These are phyloP conservation scores for Pythium pyrilobum DNA, from an alignment of 352 stramenopile genomes.

Conservation along the genomic window DNA sequence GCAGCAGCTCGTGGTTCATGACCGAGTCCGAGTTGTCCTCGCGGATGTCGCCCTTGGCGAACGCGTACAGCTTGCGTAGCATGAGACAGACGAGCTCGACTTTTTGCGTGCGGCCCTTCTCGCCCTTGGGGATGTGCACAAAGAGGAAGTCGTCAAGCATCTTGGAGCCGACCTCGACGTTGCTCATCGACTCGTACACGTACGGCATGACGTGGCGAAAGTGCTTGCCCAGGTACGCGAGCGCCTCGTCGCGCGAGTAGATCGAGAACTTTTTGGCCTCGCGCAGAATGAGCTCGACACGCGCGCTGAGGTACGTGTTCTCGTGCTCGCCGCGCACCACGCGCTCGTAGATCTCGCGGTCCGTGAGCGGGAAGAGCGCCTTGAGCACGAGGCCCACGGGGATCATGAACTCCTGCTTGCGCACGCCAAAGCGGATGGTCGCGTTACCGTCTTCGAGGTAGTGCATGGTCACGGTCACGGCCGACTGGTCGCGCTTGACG, in stretches of 20 bases:
- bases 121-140: conserved; percentile 92
- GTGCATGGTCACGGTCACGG: conserved; percentile 97
- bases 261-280: conserved; percentile 94
- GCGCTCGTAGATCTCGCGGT: conserved; percentile 97
- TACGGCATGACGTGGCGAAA: conserved; percentile 93
- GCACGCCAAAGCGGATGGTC: conserved; percentile 94
- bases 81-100: conserved; percentile 95
- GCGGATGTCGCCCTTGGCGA: conserved; percentile 90
- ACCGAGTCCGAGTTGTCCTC: conserved; percentile 98
- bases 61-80: conserved; percentile 98
- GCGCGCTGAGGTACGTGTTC: conserved; percentile 97
- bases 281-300: conserved; percentile 96
- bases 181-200: conserved; percentile 76
- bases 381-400: conserved; percentile 96
- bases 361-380: conserved; percentile 88
- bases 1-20: conserved; percentile 97
- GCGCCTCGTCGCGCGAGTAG: conserved; percentile 80
- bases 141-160: conserved; percentile 95
- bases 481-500: conserved; percentile 93
- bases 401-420: conserved; percentile 99
- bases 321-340: conserved; percentile 93
- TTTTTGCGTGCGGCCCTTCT: conserved; percentile 84
- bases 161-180: conserved; percentile 88
- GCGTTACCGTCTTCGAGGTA: conserved; percentile 97
- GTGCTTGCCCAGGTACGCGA: conserved; percentile 95